phyloP scores from a whole-genome alignment of 495 filamentous ascomycete genomes.

The Cercophora sp. region DNA sequence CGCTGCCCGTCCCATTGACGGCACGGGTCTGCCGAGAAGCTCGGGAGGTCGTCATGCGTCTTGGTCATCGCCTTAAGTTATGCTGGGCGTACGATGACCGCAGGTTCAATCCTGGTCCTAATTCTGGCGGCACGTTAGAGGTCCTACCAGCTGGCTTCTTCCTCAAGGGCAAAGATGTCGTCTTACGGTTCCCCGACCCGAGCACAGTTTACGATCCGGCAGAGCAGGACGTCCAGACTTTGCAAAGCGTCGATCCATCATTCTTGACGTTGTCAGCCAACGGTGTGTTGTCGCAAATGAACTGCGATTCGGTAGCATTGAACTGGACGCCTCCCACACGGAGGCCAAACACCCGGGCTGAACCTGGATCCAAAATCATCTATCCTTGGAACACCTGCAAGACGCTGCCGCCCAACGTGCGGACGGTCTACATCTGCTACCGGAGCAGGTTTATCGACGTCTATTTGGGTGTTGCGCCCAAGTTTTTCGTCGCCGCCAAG shows the following conservation, averaged over 20 bases:
- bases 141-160: slow-evolving; percentile 2
- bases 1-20: slow-evolving; percentile 4
- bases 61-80: not conserved
- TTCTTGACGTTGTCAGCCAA: not conserved
- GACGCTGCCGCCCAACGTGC: not conserved
- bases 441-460: slow-evolving; percentile 10
- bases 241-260: not conserved
- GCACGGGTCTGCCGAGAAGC: slow-evolving; percentile 11
- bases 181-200: slow-evolving; percentile 2
- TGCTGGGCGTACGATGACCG: not conserved
- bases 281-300: not conserved
- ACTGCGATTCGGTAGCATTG: not conserved
- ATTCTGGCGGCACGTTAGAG: not conserved
- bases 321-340: not conserved
- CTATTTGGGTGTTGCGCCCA: not conserved
- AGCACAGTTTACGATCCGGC: not conserved
- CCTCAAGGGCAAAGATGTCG: slow-evolving; percentile 5
- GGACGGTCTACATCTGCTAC: slow-evolving; percentile 9
- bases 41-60: slow-evolving; percentile 5
- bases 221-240: not conserved
- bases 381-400: slow-evolving; percentile 1
- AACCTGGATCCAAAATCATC: not conserved
- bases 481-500: not conserved
- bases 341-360: not conserved
- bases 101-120: too few relatives aligned